Evolutionary conservation across 495 filamentous ascomycete species (phyloP).

Genomic region (Penicillium salamii): DNA sequence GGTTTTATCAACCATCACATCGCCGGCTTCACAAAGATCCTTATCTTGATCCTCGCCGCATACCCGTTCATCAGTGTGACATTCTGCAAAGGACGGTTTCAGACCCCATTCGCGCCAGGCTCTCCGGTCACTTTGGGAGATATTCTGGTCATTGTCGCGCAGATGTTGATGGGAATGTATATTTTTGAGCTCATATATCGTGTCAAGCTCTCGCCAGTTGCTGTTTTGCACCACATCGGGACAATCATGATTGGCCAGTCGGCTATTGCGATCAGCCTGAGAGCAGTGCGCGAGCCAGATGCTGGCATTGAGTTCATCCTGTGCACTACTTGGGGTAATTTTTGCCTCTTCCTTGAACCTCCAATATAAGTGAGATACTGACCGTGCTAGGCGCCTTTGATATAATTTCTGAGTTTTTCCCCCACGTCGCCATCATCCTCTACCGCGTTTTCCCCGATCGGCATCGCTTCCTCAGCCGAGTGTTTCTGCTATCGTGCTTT

Average conservation of each 20-base stretch:
- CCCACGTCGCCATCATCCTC: constrained; percentile 48
- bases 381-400: constrained; percentile 42
- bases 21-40: constrained; percentile 42
- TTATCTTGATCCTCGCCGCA: constrained; percentile 39
- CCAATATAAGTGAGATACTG: not conserved
- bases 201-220: constrained; percentile 39
- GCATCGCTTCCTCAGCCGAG: constrained; percentile 39
- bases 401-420: constrained; percentile 48
- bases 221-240: constrained; percentile 43
- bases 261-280: constrained; percentile 44
- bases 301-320: constrained; percentile 49
- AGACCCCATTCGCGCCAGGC: constrained; percentile 27
- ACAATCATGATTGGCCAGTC: constrained; percentile 48
- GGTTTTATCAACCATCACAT: constrained; percentile 53
- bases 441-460: constrained; percentile 41
- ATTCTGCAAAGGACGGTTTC: constrained; percentile 32
- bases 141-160: constrained; percentile 38
- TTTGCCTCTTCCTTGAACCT: not conserved
- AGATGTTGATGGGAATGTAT: constrained; percentile 49
- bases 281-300: constrained; percentile 35
- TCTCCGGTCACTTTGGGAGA: constrained; percentile 40
- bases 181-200: constrained; percentile 49
- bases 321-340: constrained; percentile 48
- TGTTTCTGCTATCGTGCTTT: constrained; percentile 38
- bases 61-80: constrained; percentile 46